phyloP scores from a whole-genome alignment of 2,329 filamentous ascomycete species.

The Sporothrix pallida region DNA sequence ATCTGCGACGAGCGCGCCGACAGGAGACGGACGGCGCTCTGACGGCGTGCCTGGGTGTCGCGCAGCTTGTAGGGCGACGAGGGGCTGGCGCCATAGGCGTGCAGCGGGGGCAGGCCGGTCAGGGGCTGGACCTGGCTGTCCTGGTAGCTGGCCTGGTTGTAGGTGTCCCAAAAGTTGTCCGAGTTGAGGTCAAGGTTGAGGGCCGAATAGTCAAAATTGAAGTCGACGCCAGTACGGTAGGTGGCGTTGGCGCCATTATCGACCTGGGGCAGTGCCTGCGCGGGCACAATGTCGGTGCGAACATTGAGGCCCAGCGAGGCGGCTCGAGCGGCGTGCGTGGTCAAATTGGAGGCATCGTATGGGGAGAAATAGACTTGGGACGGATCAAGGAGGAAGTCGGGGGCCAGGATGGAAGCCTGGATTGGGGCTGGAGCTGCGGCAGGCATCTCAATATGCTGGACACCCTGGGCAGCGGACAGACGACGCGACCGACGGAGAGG shows the following conservation, averaged over 20 bases:
- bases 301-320: conserved; percentile 14
- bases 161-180: not conserved
- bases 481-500: conserved; percentile 27
- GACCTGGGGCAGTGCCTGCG: too few species aligned
- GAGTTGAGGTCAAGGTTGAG: not conserved
- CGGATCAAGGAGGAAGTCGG: too few species aligned
- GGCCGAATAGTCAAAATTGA: not conserved
- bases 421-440: not conserved
- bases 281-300: not conserved
- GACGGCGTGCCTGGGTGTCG: conserved; percentile 31
- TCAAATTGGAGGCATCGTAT: too few species aligned
- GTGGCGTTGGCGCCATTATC: not conserved
- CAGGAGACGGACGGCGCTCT: conserved; percentile 15
- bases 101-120: not conserved
- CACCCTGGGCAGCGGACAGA: not conserved
- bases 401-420: not conserved
- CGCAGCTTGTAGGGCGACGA: conserved; percentile 28
- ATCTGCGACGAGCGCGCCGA: conserved; percentile 18
- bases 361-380: too few species aligned
- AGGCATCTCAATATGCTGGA: not conserved
- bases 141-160: not conserved
- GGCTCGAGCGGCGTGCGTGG: not conserved
- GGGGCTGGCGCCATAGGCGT: not conserved
- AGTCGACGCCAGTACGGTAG: not conserved
- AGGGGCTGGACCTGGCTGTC: not conserved